Evolutionary conservation across 148 eudicot genomes (phyloP), one percentile per base, ranked within the genome.

Genomic region (Heliosperma pusillum): DNA sequence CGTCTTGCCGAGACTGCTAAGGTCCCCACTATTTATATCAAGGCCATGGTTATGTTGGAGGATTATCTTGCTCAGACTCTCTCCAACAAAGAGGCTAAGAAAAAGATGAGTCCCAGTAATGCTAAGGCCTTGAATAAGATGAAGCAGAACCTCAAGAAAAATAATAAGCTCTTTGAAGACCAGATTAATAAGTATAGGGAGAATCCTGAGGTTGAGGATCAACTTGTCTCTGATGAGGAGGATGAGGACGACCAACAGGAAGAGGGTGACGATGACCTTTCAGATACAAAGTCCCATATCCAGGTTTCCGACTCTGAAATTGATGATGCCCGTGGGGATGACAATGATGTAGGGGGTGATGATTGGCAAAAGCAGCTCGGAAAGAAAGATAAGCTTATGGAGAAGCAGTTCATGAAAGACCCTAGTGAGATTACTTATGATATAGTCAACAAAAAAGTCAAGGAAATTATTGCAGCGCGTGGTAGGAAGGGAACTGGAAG

Each of bases 61-160:
- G 98, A 93, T 61, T 87, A 79, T 76, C 81, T 93, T 80, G 87
- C 70, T 69, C 85, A 89, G 75, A 84, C 97, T 64, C 73, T 89
- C 79, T 89, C 91, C 16, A 91, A 93, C 66, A 91, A 91, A 77
- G 98, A 93, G 78, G 89, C 89, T 0, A 93, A 89, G 84, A 93
- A 93, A 77, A 93, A 89, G 85, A 93, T 91, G 98, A 93, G 98
- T 45, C 83, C 85, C 29, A 93, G 88, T 66, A 93, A 93, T 74
- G 90, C 92, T 0, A 93, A 88, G 80, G 98, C 97, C 0, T 83
- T 93, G 78, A 93, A 93, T 82, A 82, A 91, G 24, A 91, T 91
- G 98, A 93, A 89, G 72, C 98, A 93, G 83, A 89, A 89, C 69
- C 72, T 93, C 57, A 93, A 89, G 88, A 93, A 93, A 80, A 93